Conservation (phyloP, 2,329 filamentous ascomycete genomes). For the Aspergillus persii region DNA sequence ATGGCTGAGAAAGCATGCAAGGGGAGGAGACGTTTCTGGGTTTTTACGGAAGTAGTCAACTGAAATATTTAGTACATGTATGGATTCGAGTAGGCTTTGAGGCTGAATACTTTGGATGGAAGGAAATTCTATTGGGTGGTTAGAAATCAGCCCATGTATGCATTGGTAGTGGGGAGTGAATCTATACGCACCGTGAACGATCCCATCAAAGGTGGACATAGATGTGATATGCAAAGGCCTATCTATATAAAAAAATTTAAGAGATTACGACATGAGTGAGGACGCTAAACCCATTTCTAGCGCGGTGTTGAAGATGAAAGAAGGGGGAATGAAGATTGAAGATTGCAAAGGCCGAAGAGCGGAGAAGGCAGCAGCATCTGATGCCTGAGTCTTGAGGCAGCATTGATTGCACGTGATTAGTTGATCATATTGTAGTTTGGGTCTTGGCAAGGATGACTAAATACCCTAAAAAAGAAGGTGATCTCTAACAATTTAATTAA, state of each 20-base stretch:
- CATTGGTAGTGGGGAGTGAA: not conserved
- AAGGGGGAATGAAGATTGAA: not conserved
- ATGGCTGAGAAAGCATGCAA: constrained; percentile 89
- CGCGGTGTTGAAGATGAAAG: not conserved
- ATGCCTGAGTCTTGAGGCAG: not conserved
- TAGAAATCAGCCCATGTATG: constrained; percentile 4
- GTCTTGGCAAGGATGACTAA: too few species aligned
- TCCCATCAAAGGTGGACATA: constrained; percentile 78
- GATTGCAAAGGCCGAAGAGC: not conserved
- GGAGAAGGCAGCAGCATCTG: not conserved
- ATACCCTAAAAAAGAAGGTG: too few species aligned
- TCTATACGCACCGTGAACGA: constrained; percentile 48
- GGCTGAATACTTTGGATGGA: constrained; percentile 62
- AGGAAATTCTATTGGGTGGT: constrained; percentile 63
- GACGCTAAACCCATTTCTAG: not conserved
- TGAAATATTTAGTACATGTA: constrained; percentile 30
- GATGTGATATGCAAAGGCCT: not conserved
- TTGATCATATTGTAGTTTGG: too few species aligned
- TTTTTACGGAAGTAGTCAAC: constrained; percentile 77
- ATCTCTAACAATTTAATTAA: too few species aligned
- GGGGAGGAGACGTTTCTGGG: constrained; percentile 56
- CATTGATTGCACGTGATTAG: not conserved
- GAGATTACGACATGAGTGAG: too few species aligned
- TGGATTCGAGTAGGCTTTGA: not conserved
- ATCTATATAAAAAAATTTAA: not conserved